Evolutionary conservation across 176 grass and related monocot species (phyloP).

Genomic region (Zea luxurians): DNA sequence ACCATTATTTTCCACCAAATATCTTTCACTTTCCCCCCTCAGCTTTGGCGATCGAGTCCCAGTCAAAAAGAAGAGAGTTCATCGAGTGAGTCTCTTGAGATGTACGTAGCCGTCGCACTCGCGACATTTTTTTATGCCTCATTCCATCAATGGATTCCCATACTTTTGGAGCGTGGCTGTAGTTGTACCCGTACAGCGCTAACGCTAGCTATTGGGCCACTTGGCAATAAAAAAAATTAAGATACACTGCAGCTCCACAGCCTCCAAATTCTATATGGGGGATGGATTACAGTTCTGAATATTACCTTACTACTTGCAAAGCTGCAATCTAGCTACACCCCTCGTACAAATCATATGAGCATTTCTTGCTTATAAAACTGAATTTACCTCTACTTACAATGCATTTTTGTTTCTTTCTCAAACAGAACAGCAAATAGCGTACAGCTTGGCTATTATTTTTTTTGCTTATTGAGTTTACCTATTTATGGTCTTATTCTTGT

Average conservation of each 20-base stretch:
- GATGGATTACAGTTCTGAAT: not conserved
- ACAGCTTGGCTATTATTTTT: not conserved
- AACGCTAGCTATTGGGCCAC: too few species aligned
- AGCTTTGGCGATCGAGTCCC: conserved; percentile 30
- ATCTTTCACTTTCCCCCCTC: conserved; percentile 31
- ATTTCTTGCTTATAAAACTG: not conserved
- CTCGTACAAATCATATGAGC: not conserved
- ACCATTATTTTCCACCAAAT: conserved; percentile 30
- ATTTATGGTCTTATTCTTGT: not conserved
- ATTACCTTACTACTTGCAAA: not conserved
- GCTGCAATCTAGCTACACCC: not conserved
- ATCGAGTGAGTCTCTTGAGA: not conserved
- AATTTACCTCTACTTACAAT: not conserved
- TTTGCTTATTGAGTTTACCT: not conserved
- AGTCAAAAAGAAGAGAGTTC: conserved; percentile 54
- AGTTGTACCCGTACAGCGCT: not conserved
- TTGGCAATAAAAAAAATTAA: too few species aligned
- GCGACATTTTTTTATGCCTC: conserved; percentile 25
- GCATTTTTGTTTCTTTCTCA: too few species aligned
- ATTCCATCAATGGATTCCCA: conserved; percentile 45
- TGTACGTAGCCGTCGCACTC: conserved; percentile 5
- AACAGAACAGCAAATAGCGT: too few species aligned
- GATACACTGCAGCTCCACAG: too few species aligned
- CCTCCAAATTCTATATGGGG: not conserved
- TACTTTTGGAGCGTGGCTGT: conserved; percentile 47